Percentiles rank a stretch among this genome's conserved stretches.
These are phyloP conservation scores for Acrodontium crateriforme DNA, from an alignment of 2,329 filamentous ascomycete species.

Conservation along the genomic window DNA sequence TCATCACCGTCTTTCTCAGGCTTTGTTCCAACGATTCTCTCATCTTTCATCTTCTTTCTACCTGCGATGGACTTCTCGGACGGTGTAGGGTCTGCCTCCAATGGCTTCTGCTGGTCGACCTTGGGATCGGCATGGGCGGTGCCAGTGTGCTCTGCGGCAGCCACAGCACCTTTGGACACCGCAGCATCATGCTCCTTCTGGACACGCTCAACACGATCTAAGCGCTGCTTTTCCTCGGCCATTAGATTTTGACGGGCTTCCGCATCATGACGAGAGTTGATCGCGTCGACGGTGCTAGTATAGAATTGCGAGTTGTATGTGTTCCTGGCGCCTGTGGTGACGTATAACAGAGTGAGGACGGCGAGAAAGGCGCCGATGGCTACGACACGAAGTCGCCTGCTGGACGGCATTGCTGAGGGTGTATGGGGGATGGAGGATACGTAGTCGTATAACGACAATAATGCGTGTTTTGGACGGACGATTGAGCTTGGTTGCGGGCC, in stretches of 20 bases:
- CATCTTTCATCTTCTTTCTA: conserved; percentile 36
- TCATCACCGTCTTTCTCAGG: conserved; percentile 24
- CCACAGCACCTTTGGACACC: conserved; percentile 5
- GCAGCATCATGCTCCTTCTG: conserved; percentile 19
- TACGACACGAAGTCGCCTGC: conserved; percentile 55
- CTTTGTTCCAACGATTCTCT: conserved; percentile 19
- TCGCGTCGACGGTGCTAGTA: conserved; percentile 39
- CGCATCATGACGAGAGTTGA: conserved; percentile 32
- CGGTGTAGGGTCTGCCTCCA: conserved; percentile 41
- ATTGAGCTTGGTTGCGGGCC: no score
- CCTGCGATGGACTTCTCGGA: conserved; percentile 37
- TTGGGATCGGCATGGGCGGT: conserved; percentile 35
- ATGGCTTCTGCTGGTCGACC: conserved; percentile 49
- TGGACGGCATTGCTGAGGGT: conserved; percentile 45
- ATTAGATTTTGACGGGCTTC: conserved; percentile 18
- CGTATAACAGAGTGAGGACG: conserved; percentile 58
- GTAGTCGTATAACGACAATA: no score
- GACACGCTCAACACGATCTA: conserved; percentile 16
- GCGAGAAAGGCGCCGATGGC: conserved; percentile 49
- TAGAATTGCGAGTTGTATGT: conserved; percentile 43
- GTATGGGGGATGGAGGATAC: not conserved
- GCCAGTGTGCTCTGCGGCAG: conserved; percentile 27
- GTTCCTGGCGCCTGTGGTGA: conserved; percentile 47
- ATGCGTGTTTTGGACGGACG: no score
- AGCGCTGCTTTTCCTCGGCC: conserved; percentile 14